Conservation (phyloP, 1,139 yeast genomes). For the Diutina neorugosa region DNA sequence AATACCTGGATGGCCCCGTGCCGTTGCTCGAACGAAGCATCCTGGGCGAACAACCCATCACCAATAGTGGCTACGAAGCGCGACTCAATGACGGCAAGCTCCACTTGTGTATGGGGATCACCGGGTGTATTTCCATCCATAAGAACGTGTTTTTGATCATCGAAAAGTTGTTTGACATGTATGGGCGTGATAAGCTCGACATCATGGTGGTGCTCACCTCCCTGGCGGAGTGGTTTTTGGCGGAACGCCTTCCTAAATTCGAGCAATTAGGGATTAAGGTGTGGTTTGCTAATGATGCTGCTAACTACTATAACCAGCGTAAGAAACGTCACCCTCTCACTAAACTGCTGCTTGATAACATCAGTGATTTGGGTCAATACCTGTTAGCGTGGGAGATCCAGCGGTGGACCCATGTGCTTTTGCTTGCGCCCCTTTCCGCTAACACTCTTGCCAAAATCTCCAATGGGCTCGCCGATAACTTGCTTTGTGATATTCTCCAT, state of each 20-base stretch:
- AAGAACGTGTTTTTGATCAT: constrained; percentile 16
- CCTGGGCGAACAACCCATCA: background rate
- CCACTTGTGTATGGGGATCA: constrained; percentile 18
- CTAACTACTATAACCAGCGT: constrained; percentile 11
- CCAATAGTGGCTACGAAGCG: background rate
- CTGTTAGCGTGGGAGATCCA: constrained; percentile 14
- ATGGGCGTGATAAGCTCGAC: constrained; percentile 14
- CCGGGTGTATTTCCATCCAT: constrained; percentile 18
- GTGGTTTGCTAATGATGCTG: constrained; percentile 18
- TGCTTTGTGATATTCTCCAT: constrained; percentile 16
- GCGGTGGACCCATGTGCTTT: constrained; percentile 22
- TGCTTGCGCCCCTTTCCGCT: constrained; percentile 20
- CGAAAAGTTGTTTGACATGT: constrained; percentile 17
- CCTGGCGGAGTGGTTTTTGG: constrained; percentile 18
- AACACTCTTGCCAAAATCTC: constrained; percentile 19
- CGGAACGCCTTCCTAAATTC: constrained; percentile 15
- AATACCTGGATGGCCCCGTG: background rate
- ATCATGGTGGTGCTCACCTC: constrained; percentile 18
- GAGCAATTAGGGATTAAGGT: constrained; percentile 17
- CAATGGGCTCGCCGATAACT: constrained; percentile 18
- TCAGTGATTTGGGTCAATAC: constrained; percentile 10
- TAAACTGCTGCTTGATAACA: constrained; percentile 3
- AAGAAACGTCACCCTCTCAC: constrained; percentile 6
- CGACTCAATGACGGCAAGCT: constrained; percentile 9
- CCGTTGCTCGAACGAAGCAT: background rate